Percentiles rank a stretch among this genome's conserved stretches.
Conservation (phyloP, 352 stramenopile species). For the Globisporangium spiculum region DNA sequence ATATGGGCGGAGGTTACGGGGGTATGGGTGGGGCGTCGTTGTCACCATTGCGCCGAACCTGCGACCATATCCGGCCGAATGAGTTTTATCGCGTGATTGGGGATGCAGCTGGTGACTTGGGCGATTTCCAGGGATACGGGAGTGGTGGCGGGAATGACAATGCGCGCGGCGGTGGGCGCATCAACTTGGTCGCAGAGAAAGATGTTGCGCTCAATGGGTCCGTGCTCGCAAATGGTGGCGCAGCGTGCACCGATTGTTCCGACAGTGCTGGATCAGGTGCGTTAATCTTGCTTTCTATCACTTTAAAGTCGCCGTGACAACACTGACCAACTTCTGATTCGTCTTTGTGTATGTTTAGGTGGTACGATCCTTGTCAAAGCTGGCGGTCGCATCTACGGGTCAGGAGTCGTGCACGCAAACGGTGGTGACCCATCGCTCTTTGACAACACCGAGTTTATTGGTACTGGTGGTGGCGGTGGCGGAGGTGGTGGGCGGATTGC, state of each 20-base stretch:
- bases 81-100: constrained; percentile 67
- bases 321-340: background rate
- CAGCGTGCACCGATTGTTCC: constrained; percentile 44
- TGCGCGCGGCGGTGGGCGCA: constrained; percentile 59
- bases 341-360: constrained; percentile 18
- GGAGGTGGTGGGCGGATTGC: constrained; percentile 59
- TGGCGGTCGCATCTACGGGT: constrained; percentile 37
- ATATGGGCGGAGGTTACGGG: constrained; percentile 68
- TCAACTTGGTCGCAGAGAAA: constrained; percentile 36
- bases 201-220: constrained; percentile 62
- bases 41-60: constrained; percentile 29
- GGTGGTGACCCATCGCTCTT: constrained; percentile 47
- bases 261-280: constrained; percentile 61
- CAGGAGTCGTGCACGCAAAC: constrained; percentile 43
- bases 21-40: constrained; percentile 74
- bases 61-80: constrained; percentile 52
- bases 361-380: constrained; percentile 48
- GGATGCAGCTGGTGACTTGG: constrained; percentile 41
- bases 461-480: constrained; percentile 42
- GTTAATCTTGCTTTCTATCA: background rate
- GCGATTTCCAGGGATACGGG: constrained; percentile 80
- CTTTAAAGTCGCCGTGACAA: background rate
- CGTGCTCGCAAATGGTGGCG: constrained; percentile 60
- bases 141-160: constrained; percentile 68
- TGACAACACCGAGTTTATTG: constrained; percentile 21